Evolutionary conservation across 2,329 filamentous ascomycete species (phyloP).

Genomic region (Aspergillus terreus): DNA sequence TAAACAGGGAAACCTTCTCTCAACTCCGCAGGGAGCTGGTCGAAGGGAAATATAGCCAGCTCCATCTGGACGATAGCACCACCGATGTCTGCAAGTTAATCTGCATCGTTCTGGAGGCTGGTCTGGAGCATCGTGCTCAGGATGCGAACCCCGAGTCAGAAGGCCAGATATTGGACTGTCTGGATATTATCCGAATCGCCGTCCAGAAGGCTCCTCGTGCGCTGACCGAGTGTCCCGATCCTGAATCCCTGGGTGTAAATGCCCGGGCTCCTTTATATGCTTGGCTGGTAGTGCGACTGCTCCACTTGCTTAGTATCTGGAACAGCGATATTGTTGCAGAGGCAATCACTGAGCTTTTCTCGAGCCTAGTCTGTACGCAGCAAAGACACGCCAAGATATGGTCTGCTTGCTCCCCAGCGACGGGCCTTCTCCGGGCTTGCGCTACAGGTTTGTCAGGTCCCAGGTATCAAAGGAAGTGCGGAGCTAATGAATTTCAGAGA

Average conservation of each 20-base stretch:
- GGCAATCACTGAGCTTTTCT: constrained; percentile 34
- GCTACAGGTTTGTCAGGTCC: constrained; percentile 33
- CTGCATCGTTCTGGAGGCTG: constrained; percentile 75
- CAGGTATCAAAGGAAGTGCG: neutral
- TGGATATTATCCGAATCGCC: constrained; percentile 72
- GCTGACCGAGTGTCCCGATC: constrained; percentile 62
- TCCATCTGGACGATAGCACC: constrained; percentile 60
- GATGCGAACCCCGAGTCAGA: constrained; percentile 58
- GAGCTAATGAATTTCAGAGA: constrained; percentile 36
- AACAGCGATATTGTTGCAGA: constrained; percentile 40
- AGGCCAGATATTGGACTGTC: constrained; percentile 57
- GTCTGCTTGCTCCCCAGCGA: constrained; percentile 25
- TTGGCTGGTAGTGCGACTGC: constrained; percentile 52
- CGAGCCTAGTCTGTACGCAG: constrained; percentile 29
- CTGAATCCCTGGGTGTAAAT: constrained; percentile 52
- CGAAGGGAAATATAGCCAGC: constrained; percentile 41
- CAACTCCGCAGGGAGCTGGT: constrained; percentile 66
- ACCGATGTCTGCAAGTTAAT: constrained; percentile 81
- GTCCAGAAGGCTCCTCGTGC: constrained; percentile 68
- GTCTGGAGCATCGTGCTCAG: constrained; percentile 56
- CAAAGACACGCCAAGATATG: constrained; percentile 30
- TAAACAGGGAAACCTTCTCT: constrained; percentile 71
- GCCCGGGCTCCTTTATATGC: constrained; percentile 49
- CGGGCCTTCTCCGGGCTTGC: constrained; percentile 32
- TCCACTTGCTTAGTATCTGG: constrained; percentile 45